Conservation (phyloP, 1,284 basidiomycete species). For the Meripilus lineatus region DNA sequence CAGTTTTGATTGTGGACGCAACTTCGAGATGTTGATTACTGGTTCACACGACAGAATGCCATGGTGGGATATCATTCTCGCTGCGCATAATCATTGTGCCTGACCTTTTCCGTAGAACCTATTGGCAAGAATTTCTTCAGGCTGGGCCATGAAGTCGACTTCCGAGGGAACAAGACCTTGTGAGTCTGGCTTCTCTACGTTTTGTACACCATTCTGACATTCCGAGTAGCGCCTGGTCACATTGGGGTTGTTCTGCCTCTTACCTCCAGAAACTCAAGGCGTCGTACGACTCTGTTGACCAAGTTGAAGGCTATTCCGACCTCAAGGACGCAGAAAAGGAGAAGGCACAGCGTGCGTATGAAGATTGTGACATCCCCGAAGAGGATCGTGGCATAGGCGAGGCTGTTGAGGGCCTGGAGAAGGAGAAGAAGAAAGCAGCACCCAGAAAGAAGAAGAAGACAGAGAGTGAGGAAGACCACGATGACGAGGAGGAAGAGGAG, state of each 20-base stretch:
- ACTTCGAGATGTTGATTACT: too few relatives aligned
- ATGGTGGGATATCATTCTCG: too few relatives aligned
- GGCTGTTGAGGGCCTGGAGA: conserved; percentile 24
- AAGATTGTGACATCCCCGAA: conserved; percentile 70
- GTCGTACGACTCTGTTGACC: conserved; percentile 49
- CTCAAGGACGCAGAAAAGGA: conserved; percentile 61
- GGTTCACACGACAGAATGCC: too few relatives aligned
- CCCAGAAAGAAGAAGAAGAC: conserved; percentile 31
- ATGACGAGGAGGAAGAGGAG: conserved; percentile 26
- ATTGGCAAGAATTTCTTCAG: conserved; percentile 74
- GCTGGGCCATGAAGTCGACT: conserved; percentile 70
- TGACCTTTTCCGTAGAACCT: conserved; percentile 20
- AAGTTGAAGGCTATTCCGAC: conserved; percentile 66
- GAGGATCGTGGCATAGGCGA: conserved; percentile 50
- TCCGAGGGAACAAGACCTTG: conserved; percentile 68
- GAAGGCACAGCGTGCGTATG: conserved; percentile 64
- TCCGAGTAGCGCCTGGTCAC: conserved; percentile 57
- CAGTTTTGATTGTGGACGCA: conserved; percentile 16
- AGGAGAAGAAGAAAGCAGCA: conserved; percentile 28
- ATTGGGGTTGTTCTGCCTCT: conserved; percentile 72
- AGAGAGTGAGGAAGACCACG: conserved; percentile 14
- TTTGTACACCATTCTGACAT: conserved; percentile 12
- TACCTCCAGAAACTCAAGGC: conserved; percentile 69
- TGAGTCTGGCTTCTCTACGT: conserved; percentile 33
- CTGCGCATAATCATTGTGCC: too few relatives aligned